A percentile compares a stretch with the other conserved stretches of the same genome.
phyloP scores from a whole-genome alignment of 1,284 basidiomycete genomes.

The Microbotryum saponariae region DNA sequence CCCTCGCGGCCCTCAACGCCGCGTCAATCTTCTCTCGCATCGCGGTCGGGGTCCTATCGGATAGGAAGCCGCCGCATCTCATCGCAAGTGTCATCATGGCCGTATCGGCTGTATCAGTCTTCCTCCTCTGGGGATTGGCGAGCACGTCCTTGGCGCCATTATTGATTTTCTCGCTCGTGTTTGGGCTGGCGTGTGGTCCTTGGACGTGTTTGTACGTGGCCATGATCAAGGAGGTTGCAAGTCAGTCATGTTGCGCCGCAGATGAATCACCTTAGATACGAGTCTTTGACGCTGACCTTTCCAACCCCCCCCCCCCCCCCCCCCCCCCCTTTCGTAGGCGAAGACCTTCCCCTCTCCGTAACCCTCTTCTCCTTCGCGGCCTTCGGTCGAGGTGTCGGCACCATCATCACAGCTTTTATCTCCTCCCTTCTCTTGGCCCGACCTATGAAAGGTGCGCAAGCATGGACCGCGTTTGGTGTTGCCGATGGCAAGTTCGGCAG shows the following conservation, averaged over 20 bases:
- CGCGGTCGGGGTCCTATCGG: slow-evolving; percentile 42
- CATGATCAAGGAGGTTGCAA: slow-evolving; percentile 39
- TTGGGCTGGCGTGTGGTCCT: slow-evolving; percentile 43
- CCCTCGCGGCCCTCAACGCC: slow-evolving; percentile 23
- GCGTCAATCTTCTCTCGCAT: slow-evolving; percentile 41
- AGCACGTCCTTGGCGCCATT: slow-evolving; percentile 41
- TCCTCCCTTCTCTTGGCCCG: slow-evolving; percentile 39
- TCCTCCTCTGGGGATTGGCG: slow-evolving; percentile 45
- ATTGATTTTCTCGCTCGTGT: slow-evolving; percentile 40
- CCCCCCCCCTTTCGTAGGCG: slow-evolving; percentile 34
- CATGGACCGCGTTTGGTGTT: slow-evolving; percentile 8
- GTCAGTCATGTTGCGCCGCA: no score
- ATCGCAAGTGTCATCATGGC: slow-evolving; percentile 39
- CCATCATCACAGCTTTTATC: slow-evolving; percentile 46
- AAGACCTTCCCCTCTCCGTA: slow-evolving; percentile 42
- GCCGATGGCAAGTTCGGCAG: slow-evolving; percentile 10
- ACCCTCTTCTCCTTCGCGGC: slow-evolving; percentile 43
- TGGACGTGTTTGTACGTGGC: slow-evolving; percentile 43
- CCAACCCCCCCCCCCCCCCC: no score
- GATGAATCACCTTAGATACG: no score
- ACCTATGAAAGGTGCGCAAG: neutral
- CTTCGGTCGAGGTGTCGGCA: slow-evolving; percentile 45
- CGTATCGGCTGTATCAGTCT: slow-evolving; percentile 39
- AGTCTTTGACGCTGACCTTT: no score
- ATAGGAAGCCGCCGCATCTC: slow-evolving; percentile 42